Percentiles rank a stretch among this genome's conserved stretches.
Conservation (phyloP, 169 alveolate species). For the Plasmodium fragile region DNA sequence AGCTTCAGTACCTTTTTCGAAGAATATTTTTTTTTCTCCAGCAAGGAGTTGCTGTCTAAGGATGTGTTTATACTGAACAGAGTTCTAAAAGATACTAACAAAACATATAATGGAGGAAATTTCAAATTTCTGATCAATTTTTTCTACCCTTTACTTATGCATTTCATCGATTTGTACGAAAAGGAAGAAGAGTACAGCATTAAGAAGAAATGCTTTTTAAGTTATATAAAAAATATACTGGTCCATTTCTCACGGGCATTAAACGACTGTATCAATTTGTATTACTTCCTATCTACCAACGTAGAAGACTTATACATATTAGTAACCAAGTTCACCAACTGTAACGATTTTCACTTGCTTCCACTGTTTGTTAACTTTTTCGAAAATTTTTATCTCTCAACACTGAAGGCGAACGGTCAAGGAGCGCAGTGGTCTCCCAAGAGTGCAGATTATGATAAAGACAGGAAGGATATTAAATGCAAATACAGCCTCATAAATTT, state of each 20-base stretch:
- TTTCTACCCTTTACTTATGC: slow-evolving; percentile 73
- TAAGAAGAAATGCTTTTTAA: slow-evolving; percentile 25
- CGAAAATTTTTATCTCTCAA: slow-evolving; percentile 24
- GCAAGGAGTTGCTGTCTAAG: slow-evolving; percentile 34
- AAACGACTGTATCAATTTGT: slow-evolving; percentile 76
- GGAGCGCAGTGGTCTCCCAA: neutral
- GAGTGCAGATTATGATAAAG: neutral
- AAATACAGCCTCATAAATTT: slow-evolving; percentile 59
- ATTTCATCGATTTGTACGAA: slow-evolving; percentile 62
- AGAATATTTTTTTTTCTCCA: slow-evolving; percentile 56
- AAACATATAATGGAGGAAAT: slow-evolving; percentile 53
- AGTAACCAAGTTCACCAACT: slow-evolving; percentile 36
- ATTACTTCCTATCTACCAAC: slow-evolving; percentile 56
- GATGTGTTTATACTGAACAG: slow-evolving; percentile 57
- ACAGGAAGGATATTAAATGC: slow-evolving; percentile 5
- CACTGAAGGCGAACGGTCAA: slow-evolving; percentile 17
- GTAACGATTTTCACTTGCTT: slow-evolving; percentile 32
- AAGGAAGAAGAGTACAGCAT: slow-evolving; percentile 49
- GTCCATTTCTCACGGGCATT: slow-evolving; percentile 30
- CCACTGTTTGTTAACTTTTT: slow-evolving; percentile 42
- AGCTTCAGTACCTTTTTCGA: slow-evolving; percentile 55
- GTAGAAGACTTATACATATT: slow-evolving; percentile 67
- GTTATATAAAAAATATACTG: slow-evolving; percentile 57
- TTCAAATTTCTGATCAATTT: slow-evolving; percentile 67
- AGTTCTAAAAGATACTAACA: slow-evolving; percentile 51